Percentiles rank a stretch among this genome's conserved stretches.
phyloP scores from a whole-genome alignment of 2,329 filamentous ascomycete species.

The Exophiala calicioides region DNA sequence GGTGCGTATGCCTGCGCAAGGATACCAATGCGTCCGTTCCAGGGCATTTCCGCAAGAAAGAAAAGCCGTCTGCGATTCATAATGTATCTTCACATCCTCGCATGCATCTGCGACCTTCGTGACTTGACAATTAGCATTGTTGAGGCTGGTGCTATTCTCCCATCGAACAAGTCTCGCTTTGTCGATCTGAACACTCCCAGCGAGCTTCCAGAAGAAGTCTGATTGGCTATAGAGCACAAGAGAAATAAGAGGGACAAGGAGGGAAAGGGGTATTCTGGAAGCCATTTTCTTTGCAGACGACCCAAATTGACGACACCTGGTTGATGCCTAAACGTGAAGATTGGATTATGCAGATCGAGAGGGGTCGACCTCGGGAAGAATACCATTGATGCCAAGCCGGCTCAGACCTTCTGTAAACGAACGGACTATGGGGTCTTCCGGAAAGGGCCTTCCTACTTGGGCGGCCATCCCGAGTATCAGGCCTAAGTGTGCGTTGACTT shows the following conservation, averaged over 20 bases:
- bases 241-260: conserved; percentile 12
- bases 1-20: conserved; percentile 19
- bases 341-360: too few species aligned
- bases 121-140: conserved; percentile 20
- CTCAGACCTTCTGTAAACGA: too few species aligned
- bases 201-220: conserved; percentile 5
- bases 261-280: conserved; percentile 5
- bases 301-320: too few species aligned
- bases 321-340: too few species aligned
- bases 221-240: conserved; percentile 18
- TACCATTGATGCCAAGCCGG: too few species aligned
- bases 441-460: too few species aligned
- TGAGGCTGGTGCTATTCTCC: conserved; percentile 21
- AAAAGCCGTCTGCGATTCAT: conserved; percentile 23
- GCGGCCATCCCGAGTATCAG: too few species aligned
- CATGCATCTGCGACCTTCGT: conserved; percentile 19
- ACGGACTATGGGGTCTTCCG: too few species aligned
- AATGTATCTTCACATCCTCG: conserved; percentile 28
- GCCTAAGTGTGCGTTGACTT: too few species aligned
- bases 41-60: conserved; percentile 22
- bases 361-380: too few species aligned
- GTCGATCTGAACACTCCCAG: conserved; percentile 21
- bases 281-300: too few species aligned
- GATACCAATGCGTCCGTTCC: conserved; percentile 25
- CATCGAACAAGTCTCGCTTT: conserved; percentile 21